Conservation (phyloP, 148 eudicot genomes). For the Rheum nobile region DNA sequence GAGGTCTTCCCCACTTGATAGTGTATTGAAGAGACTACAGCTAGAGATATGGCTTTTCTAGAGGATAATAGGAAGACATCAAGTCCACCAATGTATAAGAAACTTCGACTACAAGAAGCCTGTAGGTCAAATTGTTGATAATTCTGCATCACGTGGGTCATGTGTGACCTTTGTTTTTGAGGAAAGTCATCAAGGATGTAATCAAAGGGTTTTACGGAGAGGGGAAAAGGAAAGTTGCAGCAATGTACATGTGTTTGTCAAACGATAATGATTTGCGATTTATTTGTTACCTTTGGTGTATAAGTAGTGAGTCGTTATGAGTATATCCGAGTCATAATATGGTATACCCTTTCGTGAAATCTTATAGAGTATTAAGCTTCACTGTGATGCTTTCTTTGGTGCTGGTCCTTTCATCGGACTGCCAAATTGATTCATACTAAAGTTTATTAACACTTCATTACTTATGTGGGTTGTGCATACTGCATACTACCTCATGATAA, state of each 20-base stretch:
- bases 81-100: conserved; percentile 44
- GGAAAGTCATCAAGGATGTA: conserved; percentile 14
- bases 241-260: background rate
- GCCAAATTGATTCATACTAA: background rate
- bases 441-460: background rate
- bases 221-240: conserved; percentile 12
- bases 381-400: no score
- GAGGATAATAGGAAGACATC: conserved; percentile 28
- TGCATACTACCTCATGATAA: background rate
- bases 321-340: no score
- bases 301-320: no score
- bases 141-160: conserved; percentile 19
- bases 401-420: no score
- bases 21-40: conserved; percentile 39
- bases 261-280: background rate
- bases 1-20: conserved; percentile 29
- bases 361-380: background rate
- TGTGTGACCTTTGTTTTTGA: conserved; percentile 21
- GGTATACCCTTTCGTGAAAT: background rate
- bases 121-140: conserved; percentile 24
- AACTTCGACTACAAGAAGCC: conserved; percentile 52
- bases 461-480: background rate
- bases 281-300: no score
- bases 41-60: conserved; percentile 35
- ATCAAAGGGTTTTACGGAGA: conserved; percentile 15